Percentiles rank a stretch among this genome's conserved stretches.
Evolutionary conservation across 768 basidiomycete species (phyloP).

Genomic region (Auriculariales sp.): DNA sequence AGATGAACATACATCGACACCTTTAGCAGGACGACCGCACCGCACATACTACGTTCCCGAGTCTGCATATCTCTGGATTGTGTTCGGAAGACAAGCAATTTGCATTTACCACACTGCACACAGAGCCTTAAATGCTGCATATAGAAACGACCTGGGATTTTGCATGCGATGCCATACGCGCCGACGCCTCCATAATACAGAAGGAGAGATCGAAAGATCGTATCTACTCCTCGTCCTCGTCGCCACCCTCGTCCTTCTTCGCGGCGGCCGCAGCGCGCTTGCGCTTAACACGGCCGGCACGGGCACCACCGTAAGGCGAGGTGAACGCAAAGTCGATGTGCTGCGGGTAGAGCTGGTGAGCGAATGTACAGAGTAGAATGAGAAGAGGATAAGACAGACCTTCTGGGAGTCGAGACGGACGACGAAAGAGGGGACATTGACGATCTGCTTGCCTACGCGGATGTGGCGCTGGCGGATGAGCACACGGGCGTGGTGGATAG

Average conservation of each 20-base stretch:
- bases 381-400: constrained; percentile 14
- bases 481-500: constrained; percentile 95
- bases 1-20: too few species aligned
- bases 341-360: constrained; percentile 10
- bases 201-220: too few species aligned
- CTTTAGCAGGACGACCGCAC: too few species aligned
- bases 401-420: constrained; percentile 99
- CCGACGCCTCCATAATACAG: too few species aligned
- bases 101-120: too few species aligned
- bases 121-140: too few species aligned
- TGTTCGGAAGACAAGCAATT: too few species aligned
- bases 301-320: constrained; percentile 91
- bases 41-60: too few species aligned
- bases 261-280: constrained; percentile 91
- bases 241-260: constrained; percentile 80
- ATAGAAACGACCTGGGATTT: too few species aligned
- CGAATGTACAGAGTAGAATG: not conserved
- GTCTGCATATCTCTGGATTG: too few species aligned
- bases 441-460: constrained; percentile 97
- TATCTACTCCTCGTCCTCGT: constrained; percentile 76
- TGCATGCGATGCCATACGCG: too few species aligned
- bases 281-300: constrained; percentile 93
- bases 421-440: constrained; percentile 97
- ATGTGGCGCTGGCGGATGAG: constrained; percentile 98
- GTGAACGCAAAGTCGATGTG: constrained; percentile 99